phyloP scores from a whole-genome alignment of 257 asterid species.

The Penstemon eatonii region DNA sequence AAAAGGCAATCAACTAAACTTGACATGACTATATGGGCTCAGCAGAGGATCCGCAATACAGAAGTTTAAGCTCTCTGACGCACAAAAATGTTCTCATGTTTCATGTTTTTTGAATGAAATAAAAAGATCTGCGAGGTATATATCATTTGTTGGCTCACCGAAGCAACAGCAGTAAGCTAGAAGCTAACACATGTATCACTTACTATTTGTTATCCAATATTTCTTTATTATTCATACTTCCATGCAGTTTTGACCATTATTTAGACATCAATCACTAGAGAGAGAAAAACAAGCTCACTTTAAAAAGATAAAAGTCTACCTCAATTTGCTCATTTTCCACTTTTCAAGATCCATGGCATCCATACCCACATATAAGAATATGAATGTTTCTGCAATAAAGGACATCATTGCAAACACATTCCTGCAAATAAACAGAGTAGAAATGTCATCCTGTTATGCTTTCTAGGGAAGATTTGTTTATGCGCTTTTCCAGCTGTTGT shows the following conservation, averaged over 20 bases:
- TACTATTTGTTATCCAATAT: too few species aligned
- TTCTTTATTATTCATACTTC: not conserved
- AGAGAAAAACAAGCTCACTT: not conserved
- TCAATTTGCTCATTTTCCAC: constrained; percentile 78
- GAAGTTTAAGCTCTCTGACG: not conserved
- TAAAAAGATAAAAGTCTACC: constrained; percentile 37
- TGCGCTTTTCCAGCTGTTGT: not conserved
- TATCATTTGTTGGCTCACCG: not conserved
- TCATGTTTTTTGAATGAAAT: not conserved
- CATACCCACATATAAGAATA: constrained; percentile 93
- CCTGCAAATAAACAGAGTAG: constrained; percentile 47
- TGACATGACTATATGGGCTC: not conserved
- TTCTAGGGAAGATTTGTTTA: constrained; percentile 5
- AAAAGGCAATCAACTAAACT: not conserved
- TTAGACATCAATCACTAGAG: not conserved
- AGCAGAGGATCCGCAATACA: not conserved
- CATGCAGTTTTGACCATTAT: not conserved
- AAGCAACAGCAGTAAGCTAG: not conserved
- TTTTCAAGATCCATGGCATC: constrained; percentile 83
- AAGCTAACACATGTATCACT: not conserved
- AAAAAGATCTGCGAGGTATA: not conserved
- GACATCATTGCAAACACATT: constrained; percentile 87
- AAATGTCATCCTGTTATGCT: constrained; percentile 8
- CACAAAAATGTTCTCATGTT: not conserved
- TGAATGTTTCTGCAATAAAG: constrained; percentile 84